Evolutionary conservation across 2,329 filamentous ascomycete species (phyloP), one percentile per base, ranked within the genome.

Genomic region (Hymenoscyphus fructigenus): DNA sequence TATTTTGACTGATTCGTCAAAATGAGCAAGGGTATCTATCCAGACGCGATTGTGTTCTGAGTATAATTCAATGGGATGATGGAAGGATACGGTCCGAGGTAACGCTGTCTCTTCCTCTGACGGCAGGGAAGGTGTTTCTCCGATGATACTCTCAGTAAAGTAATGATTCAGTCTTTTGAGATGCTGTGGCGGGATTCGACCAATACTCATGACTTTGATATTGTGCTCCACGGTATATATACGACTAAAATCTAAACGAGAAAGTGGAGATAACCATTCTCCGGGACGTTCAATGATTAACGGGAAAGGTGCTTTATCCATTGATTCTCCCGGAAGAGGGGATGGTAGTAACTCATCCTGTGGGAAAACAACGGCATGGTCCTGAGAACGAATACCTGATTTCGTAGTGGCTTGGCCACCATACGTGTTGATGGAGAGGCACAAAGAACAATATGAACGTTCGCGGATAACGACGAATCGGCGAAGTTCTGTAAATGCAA

Each of bases 341-440:
- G 34, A 15, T 10, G 34, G 34, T 15, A 15, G 14, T 36, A 36
- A 14, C 7, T 36, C 34, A 36, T 14, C 34, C 34, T 36, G 34
- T 36, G 34, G 34, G 34, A 36, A 36, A 15, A 36, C 34, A 15
- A 36, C 34, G 34, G 34, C 34, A 36, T 36, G 34, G 34, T 36
- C 34, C 14, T 36, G 34, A 36, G 34, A 36, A 12, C 60, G 57
- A 10, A 69, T 38, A 10, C 66, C 67, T 1, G 15, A 14, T 59
- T 72, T 72, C 1, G 14, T 28, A 1, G 65, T 62, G 1, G 59
- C 70, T 61, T 58, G 53, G 1, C 61, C 20, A 0, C 61, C 57
- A 55, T 71, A 70, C 1, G 70, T 72, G 20, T 67, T 56, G 2
- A 72, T 50, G 12, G 70, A 44, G 58, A 71, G 61, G 41, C 70